These are phyloP conservation scores for Colletotrichum sublineola DNA, from an alignment of 2,329 filamentous ascomycete genomes.

Conservation along the genomic window DNA sequence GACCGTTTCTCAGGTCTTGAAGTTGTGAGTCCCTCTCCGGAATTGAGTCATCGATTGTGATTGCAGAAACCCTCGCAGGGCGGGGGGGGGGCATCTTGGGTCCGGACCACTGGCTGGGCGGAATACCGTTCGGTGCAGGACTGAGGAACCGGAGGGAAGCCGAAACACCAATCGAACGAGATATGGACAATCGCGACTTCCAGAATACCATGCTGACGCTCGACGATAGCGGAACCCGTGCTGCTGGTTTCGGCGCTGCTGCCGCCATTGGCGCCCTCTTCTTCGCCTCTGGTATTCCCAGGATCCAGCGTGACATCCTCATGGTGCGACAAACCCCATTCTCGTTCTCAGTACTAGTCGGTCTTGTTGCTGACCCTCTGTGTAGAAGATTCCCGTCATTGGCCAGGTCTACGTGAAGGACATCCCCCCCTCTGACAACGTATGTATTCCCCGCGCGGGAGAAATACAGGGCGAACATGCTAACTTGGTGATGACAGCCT, in stretches of 20 bases:
- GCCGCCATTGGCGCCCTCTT: constrained; percentile 70
- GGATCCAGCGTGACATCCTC: constrained; percentile 71
- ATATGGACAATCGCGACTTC: neutral
- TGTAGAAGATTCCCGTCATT: constrained; percentile 68
- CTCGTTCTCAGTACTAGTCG: neutral
- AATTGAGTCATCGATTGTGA: neutral
- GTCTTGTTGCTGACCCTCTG: constrained; percentile 44
- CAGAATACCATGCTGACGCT: neutral
- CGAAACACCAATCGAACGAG: neutral
- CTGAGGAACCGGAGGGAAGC: too few species aligned
- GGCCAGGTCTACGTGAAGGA: constrained; percentile 65
- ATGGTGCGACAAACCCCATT: constrained; percentile 56
- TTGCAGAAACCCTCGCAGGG: neutral
- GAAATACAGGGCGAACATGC: neutral
- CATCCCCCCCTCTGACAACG: constrained; percentile 72
- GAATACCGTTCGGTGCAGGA: neutral
- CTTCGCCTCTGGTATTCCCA: constrained; percentile 73
- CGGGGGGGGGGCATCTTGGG: too few species aligned
- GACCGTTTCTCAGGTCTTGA: constrained; percentile 61
- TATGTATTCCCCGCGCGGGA: constrained; percentile 54
- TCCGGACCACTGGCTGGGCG: neutral
- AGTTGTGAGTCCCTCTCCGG: constrained; percentile 63
- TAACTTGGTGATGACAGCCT: constrained; percentile 47
- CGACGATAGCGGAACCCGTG: constrained; percentile 61
- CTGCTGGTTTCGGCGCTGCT: constrained; percentile 69